Evolutionary conservation across 2,329 filamentous ascomycete species (phyloP), one percentile per base, ranked within the genome.

Genomic region (Plenodomus tracheiphilus): DNA sequence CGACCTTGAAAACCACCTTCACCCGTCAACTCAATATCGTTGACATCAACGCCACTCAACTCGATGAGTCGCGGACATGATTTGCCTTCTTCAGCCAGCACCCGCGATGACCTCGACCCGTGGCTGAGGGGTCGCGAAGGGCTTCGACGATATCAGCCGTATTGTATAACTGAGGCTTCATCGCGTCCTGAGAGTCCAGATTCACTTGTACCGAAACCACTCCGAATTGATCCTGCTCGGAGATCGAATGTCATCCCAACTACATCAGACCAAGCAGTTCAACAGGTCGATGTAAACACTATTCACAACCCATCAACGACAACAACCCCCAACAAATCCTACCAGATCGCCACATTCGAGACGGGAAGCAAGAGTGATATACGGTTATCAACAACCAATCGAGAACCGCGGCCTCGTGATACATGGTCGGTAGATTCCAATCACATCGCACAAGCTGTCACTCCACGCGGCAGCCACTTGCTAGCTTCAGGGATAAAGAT

Each of bases 161-260:
- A 63, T 17, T 63, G 60, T 46, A 51, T 49, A 18, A 63, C 60
- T 3, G 53, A 54, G 44, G 41, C 49, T 7, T 57, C 58, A 9
- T 62, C 60, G 19, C 49, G 58, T 28, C 39, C 56, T 34, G 18
- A 51, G 6, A 61, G 51, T 38, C 56, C 54, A 18, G 28, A 32
- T 32, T 8, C 13, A 4, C 11, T 32, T 32, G 13, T 32, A 32
- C 28, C 28, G 13, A 32, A 32, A 11, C 28, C 28, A 10, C 28
- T 32, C 11, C 28, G 13, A 32, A 15, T 32, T 11, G 6, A 8
- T 15, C 13, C 28, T 32, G 28, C 28, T 8, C 28, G 28, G 6
- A 32, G 15, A 15, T 10, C 8, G 6, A 11, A 11, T 15, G 6
- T 32, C 28, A 32, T 11, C 13, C 11, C 28, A 11, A 32, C 28